Percentiles rank a stretch among this genome's conserved stretches.
These are phyloP conservation scores for Danielia reshetovae DNA, from an alignment of 805 yeast species.

Conservation along the genomic window DNA sequence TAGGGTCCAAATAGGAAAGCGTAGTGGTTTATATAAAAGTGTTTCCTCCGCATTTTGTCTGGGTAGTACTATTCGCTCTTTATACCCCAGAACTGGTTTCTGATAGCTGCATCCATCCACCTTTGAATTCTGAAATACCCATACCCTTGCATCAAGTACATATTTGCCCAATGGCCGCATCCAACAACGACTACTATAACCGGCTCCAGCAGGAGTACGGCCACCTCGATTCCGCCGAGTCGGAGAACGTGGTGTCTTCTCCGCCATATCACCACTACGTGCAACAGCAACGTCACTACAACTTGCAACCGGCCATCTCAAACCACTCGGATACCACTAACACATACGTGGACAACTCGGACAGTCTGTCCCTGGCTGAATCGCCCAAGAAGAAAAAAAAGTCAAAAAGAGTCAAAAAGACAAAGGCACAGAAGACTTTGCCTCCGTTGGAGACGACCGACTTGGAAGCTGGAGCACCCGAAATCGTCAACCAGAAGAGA, in stretches of 20 bases:
- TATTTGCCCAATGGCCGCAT: slow-evolving; percentile 1
- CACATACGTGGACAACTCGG: slow-evolving; percentile 14
- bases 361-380: slow-evolving; percentile 5
- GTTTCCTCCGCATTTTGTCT: no score
- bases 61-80: no score
- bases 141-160: no score
- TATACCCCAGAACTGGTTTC: no score
- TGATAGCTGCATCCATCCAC: no score
- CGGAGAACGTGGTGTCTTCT: slow-evolving; percentile 1
- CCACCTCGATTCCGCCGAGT: neutral
- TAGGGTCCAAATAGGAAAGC: neutral
- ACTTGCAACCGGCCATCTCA: slow-evolving; percentile 7
- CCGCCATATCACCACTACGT: slow-evolving; percentile 3
- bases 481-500: slow-evolving; percentile 45
- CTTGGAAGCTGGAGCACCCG: slow-evolving; percentile 15
- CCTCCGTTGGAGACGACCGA: slow-evolving; percentile 1
- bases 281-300: neutral
- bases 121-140: no score
- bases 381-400: neutral
- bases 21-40: neutral
- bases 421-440: slow-evolving; percentile 1
- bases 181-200: slow-evolving; percentile 11
- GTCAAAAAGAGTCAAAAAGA: neutral
- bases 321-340: slow-evolving; percentile 12
- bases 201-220: slow-evolving; percentile 3